phyloP scores from a whole-genome alignment of 768 basidiomycete genomes.

The Glaciozyma antarctica region DNA sequence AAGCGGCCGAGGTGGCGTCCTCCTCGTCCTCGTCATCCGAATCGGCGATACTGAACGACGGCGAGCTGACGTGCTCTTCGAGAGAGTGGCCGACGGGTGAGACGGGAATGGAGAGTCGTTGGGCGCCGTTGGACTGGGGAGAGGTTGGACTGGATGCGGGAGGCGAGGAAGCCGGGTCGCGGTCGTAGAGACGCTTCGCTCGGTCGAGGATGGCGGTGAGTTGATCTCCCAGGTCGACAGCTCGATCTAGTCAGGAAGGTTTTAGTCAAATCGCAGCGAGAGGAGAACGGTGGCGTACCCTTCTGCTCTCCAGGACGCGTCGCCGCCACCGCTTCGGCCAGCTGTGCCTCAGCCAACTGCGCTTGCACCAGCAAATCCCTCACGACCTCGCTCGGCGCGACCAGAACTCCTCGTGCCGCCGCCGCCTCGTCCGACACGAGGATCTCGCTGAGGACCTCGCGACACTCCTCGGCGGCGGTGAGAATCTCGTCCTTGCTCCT shows the following conservation, averaged over 20 bases:
- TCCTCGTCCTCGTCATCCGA: constrained; percentile 37
- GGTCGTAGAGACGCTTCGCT: constrained; percentile 35
- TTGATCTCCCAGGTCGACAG: constrained; percentile 54
- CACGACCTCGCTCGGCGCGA: constrained; percentile 18
- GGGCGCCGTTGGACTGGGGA: background rate
- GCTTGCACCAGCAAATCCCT: constrained; percentile 21
- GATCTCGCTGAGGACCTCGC: constrained; percentile 21
- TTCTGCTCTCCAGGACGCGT: constrained; percentile 7
- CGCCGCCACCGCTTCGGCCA: constrained; percentile 16
- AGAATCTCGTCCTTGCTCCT: constrained; percentile 25
- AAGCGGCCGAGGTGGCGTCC: constrained; percentile 36
- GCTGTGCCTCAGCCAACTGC: constrained; percentile 27
- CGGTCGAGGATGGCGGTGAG: constrained; percentile 53
- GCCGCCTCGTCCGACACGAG: constrained; percentile 18
- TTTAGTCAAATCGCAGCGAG: background rate
- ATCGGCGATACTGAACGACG: constrained; percentile 43
- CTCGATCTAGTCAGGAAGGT: background rate
- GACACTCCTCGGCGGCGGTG: constrained; percentile 22
- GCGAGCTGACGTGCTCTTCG: constrained; percentile 20
- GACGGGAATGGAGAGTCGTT: background rate
- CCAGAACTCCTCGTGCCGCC: constrained; percentile 1
- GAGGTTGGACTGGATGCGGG: background rate
- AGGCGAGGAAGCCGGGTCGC: constrained; percentile 31
- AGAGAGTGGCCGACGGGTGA: constrained; percentile 6
- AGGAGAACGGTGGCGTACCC: constrained; percentile 2